phyloP scores from a whole-genome alignment of 345 rosid species.

The Eutrema heterophyllum region DNA sequence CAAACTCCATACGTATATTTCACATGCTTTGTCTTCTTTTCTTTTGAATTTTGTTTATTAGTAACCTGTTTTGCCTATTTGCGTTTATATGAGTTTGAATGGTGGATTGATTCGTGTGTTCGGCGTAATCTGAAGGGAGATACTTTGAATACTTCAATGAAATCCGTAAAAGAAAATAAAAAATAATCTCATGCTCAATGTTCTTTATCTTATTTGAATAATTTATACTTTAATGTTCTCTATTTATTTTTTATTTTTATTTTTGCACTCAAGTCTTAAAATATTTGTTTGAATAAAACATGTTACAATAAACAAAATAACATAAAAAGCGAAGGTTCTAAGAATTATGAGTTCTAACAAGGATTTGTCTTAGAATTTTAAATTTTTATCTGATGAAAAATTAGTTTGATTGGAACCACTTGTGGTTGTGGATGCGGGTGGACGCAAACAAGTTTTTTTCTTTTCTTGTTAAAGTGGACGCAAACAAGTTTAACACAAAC shows the following conservation, averaged over 20 bases:
- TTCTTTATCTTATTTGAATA: no score
- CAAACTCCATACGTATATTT: constrained; percentile 12
- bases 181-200: no score
- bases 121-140: neutral
- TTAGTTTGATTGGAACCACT: no score
- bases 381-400: no score
- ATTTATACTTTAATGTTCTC: no score
- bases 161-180: neutral
- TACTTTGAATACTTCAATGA: neutral
- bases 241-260: neutral
- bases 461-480: no score
- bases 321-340: neutral
- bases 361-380: no score
- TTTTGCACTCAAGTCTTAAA: neutral
- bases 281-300: neutral
- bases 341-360: no score
- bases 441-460: no score
- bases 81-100: neutral
- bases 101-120: neutral
- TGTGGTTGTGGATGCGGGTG: no score
- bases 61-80: neutral
- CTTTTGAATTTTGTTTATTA: neutral
- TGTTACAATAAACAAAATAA: neutral
- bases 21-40: constrained; percentile 9
- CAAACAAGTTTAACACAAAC: no score